Conservation (phyloP, 2,329 filamentous ascomycete genomes). For the Venturia oleaginea region DNA sequence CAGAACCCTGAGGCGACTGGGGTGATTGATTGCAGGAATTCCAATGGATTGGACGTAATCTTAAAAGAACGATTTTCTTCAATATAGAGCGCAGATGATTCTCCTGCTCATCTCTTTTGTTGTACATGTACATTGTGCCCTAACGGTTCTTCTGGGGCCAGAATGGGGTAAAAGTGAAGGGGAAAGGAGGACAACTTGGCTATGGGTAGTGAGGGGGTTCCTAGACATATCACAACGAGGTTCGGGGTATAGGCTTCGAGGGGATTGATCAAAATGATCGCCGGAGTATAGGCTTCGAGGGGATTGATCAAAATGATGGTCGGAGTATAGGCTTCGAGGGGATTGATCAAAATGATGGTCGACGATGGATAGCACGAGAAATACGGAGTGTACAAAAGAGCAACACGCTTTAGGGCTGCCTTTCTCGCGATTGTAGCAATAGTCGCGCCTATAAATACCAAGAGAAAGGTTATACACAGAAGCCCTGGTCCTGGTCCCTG, state of each 20-base stretch:
- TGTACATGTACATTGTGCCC: not conserved
- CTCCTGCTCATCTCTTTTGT: not conserved
- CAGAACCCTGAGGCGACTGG: not conserved
- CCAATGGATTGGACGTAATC: not conserved
- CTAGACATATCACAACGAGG: not conserved
- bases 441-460: not conserved
- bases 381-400: no score
- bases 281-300: not conserved
- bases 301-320: not conserved
- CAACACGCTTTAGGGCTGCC: no score
- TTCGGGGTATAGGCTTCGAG: not conserved
- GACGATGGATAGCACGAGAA: no score
- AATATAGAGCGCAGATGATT: not conserved
- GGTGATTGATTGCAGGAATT: not conserved
- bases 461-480: no score
- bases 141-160: not conserved
- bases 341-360: not conserved
- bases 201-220: not conserved
- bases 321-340: not conserved
- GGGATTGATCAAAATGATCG: not conserved
- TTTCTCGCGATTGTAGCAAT: no score
- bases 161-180: not conserved
- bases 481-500: no score
- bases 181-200: not conserved
- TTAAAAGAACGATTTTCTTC: no score